These are phyloP conservation scores for Aspergillus sp. DNA, from an alignment of 2,329 filamentous ascomycete genomes.

Conservation along the genomic window DNA sequence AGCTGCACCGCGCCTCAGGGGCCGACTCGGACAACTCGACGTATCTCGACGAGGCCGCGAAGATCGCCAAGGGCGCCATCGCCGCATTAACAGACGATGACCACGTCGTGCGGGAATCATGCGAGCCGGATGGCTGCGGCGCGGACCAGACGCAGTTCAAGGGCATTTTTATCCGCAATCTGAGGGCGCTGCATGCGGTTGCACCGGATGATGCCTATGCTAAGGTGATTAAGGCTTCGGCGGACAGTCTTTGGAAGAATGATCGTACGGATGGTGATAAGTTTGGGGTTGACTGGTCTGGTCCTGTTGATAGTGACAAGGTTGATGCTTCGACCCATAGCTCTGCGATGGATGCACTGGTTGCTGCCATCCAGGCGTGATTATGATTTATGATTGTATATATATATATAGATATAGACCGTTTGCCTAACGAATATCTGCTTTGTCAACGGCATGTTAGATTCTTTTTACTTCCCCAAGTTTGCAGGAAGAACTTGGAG, in stretches of 20 bases:
- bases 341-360: too few relatives aligned
- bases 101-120: conserved; percentile 50
- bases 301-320: too few relatives aligned
- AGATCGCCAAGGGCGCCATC: not conserved
- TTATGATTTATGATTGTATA: too few relatives aligned
- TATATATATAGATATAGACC: too few relatives aligned
- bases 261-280: not conserved
- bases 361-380: too few relatives aligned
- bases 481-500: too few relatives aligned
- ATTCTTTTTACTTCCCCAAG: too few relatives aligned
- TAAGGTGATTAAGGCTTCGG: not conserved
- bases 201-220: conserved; percentile 52
- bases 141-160: conserved; percentile 66
- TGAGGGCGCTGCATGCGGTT: conserved; percentile 57
- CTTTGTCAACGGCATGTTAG: too few relatives aligned
- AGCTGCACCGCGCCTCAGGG: conserved; percentile 39
- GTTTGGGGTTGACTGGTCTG: too few relatives aligned
- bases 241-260: not conserved
- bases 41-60: not conserved
- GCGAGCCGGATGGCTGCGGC: conserved; percentile 51
- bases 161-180: conserved; percentile 67
- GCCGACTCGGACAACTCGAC: not conserved
- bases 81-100: not conserved
- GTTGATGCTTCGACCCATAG: too few relatives aligned
- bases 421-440: too few relatives aligned